Base-by-base conservation (phyloP, 768 basidiomycete species). In the Pholiota microspora region DNA sequence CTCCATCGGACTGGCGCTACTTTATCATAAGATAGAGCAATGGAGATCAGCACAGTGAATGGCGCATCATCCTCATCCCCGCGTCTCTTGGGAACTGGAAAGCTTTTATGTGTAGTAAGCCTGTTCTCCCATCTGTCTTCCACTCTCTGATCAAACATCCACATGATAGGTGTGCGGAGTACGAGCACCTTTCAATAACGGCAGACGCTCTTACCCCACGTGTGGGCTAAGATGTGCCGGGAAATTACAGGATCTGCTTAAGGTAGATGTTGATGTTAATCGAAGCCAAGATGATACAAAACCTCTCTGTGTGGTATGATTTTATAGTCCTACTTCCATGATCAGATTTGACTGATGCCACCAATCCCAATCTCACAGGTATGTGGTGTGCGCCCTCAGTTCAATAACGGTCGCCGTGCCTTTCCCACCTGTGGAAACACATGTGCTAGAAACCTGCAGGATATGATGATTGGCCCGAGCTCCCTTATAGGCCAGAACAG, bases 391-490 rank as follows among this genome's bases (percentile, higher is more conserved):
- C 50, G 50, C 16, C 50, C 50, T 13, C 50, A 44, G 25, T 51
- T 42, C 16, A 44, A 51, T 29, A 32, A 51, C 25, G 50, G 50
- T 8, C 25, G 27, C n/a, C 50, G 50, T 7, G 27, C 50, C 2
- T 51, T 44, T 13, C 38, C 40, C 12, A 51, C 50, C 40, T 51
- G 50, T 21, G 50, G 50, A 10, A 51, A 51, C 44, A 51, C 50
- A 29, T 51, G 50, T 10, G 50, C 50, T 21, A 27, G 50, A 24
- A 49, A 21, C 9, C 24, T 49, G 31, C 31, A 49, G 34, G 49
- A 36, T 4, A 13, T 25, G 32, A 49, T 23, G 9, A 34, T 47
- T 16, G 23, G 34, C 16, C 31, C 44, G 12, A 32, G 35, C 45
- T 34, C 45, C 3, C 9, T 27, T 16, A 10, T 27, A 23, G 40